These are phyloP conservation scores for Orbilia brochopaga DNA, from an alignment of 2,329 filamentous ascomycete species.

Conservation along the genomic window DNA sequence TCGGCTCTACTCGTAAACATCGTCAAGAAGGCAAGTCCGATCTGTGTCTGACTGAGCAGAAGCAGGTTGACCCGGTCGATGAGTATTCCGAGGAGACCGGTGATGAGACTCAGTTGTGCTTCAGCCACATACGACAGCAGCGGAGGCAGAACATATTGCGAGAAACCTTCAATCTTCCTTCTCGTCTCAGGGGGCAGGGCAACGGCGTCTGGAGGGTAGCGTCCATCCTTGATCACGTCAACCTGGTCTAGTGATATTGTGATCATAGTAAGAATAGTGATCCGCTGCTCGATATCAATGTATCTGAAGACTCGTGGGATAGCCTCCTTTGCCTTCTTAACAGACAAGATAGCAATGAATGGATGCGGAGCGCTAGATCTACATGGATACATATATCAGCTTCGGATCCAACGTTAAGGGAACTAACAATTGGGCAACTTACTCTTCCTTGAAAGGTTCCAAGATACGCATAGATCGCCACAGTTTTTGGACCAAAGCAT, in stretches of 20 bases:
- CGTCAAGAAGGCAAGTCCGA: constrained; percentile 87
- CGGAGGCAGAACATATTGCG: constrained; percentile 83
- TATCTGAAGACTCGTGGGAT: constrained; percentile 94
- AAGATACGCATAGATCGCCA: constrained; percentile 91
- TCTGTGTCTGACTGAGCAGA: constrained; percentile 80
- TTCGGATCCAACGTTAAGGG: constrained; percentile 4
- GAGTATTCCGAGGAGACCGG: constrained; percentile 84
- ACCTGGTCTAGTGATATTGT: constrained; percentile 89
- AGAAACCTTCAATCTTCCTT: constrained; percentile 92
- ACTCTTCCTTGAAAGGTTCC: constrained; percentile 73
- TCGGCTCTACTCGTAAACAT: constrained; percentile 94
- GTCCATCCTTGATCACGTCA: constrained; percentile 83
- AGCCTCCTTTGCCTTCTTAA: constrained; percentile 93
- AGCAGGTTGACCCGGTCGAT: constrained; percentile 82
- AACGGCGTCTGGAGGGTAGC: constrained; percentile 73
- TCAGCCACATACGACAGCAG: constrained; percentile 90
- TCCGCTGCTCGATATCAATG: constrained; percentile 87
- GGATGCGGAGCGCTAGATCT: constrained; percentile 77
- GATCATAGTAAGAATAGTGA: constrained; percentile 94
- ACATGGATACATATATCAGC: constrained; percentile 57
- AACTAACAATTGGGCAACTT: background rate
- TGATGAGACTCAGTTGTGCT: constrained; percentile 86
- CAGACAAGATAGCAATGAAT: constrained; percentile 94
- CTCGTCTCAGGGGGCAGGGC: constrained; percentile 77
- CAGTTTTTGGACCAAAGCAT: constrained; percentile 76